Percentiles rank a stretch among this genome's conserved stretches.
phyloP scores from a whole-genome alignment of 768 basidiomycete genomes.

The Gloeostereum incarnatum region DNA sequence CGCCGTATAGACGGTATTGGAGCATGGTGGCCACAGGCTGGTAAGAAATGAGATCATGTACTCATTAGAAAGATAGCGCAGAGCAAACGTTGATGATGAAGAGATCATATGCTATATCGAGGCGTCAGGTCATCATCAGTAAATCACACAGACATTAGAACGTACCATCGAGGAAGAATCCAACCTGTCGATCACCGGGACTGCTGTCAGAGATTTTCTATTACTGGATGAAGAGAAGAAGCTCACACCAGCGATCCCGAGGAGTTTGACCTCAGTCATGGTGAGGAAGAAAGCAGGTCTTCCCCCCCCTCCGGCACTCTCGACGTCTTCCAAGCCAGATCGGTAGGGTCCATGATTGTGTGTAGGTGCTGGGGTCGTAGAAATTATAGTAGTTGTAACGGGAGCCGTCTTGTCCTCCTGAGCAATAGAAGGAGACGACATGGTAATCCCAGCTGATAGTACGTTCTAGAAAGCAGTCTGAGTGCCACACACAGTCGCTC shows the following conservation, averaged over 20 bases:
- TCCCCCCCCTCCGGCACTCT: too few relatives aligned
- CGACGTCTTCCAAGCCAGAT: too few relatives aligned
- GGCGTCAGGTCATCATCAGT: not conserved
- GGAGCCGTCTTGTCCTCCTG: too few relatives aligned
- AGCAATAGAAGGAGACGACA: too few relatives aligned
- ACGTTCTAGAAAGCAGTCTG: too few relatives aligned
- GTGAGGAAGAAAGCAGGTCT: slow-evolving; percentile 31
- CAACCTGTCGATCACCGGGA: slow-evolving; percentile 29
- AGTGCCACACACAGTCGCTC: too few relatives aligned
- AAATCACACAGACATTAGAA: slow-evolving; percentile 1
- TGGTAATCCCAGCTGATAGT: too few relatives aligned
- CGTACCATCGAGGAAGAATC: slow-evolving; percentile 65
- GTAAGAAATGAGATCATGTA: not conserved
- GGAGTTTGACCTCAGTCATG: slow-evolving; percentile 43
- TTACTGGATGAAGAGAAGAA: not conserved
- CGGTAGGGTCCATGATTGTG: too few relatives aligned
- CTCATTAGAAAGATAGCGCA: not conserved
- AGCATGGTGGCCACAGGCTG: slow-evolving; percentile 63
- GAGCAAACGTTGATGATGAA: slow-evolving; percentile 57
- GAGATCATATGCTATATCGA: slow-evolving; percentile 48
- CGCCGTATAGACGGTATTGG: slow-evolving; percentile 53
- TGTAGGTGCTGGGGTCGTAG: too few relatives aligned
- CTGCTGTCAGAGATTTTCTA: not conserved
- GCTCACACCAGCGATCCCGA: slow-evolving; percentile 53
- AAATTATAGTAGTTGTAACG: too few relatives aligned